Evolutionary conservation across 495 filamentous ascomycete genomes (phyloP), one percentile per base, ranked within the genome.

Genomic region (Neurospora tetrasperma): DNA sequence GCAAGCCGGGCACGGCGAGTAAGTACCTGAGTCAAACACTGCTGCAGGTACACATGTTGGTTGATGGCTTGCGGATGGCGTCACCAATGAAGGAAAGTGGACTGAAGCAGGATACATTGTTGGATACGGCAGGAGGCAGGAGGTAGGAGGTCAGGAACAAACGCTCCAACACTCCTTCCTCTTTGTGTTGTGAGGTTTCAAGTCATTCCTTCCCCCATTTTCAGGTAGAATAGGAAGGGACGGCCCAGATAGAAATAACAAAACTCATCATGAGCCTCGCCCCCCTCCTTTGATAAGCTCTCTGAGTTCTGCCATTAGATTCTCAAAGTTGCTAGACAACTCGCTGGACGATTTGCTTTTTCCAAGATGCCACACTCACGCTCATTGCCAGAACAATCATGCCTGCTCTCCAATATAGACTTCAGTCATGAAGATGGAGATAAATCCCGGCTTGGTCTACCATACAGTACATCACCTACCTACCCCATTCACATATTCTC

Each of bases 351-450:
- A 62, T 62, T 62, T 31, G 11, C 11, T 9, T 8, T 72, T 27
- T 40, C 70, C 75, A 72, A 73, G 48, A 68, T 81, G 10, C 35
- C 44, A 74, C 54, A 62, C 54, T 62, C 54, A 18, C 54, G 54
- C 54, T 62, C 54, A 16, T 35, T 62, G 18, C 35, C 54, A 62
- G 54, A 62, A 35, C 54, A 62, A 62, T 62, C 54, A 62, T 62
- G 54, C 6, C 27, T 62, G 5, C 54, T 62, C 27, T 8, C 54
- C 27, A 62, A 62, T 35, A 23, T 7, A 27, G 12, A 35, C 5
- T 62, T 35, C 14, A 16, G 27, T 35, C 54, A 62, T 4, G 12
- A 62, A 35, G 54, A 62, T 35, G 54, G 46, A 23, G 20, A 62
- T 18, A 62, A 14, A 35, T 62, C 27, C 14, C 18, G 12, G 27